Conservation (phyloP, 352 stramenopile species). For the Globisporangium ultimum region DNA sequence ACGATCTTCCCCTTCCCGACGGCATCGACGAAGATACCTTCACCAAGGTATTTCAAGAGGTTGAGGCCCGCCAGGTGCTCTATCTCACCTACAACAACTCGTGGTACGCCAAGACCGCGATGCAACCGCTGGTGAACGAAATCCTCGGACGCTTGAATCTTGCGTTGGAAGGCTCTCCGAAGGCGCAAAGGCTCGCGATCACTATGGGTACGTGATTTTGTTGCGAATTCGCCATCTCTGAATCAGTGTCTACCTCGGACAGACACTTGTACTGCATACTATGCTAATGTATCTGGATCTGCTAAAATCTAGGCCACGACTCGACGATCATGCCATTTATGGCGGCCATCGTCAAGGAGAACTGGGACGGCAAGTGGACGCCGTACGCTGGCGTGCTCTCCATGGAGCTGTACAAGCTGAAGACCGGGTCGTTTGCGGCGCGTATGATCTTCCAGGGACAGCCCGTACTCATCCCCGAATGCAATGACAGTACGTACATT, state of each 20-base stretch:
- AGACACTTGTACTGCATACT: too few species aligned
- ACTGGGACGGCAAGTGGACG: constrained; percentile 83
- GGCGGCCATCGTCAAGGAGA: constrained; percentile 58
- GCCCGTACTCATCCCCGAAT: constrained; percentile 65
- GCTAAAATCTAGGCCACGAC: constrained; percentile 48
- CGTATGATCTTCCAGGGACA: constrained; percentile 79
- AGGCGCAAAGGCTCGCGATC: constrained; percentile 60
- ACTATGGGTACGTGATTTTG: constrained; percentile 56
- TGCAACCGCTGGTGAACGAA: constrained; percentile 79
- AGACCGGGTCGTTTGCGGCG: constrained; percentile 42
- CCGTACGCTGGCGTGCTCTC: constrained; percentile 75
- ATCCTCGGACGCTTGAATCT: constrained; percentile 60
- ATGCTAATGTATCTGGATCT: not conserved
- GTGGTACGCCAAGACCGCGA: constrained; percentile 79
- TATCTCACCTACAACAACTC: constrained; percentile 77
- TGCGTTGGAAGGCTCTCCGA: constrained; percentile 30
- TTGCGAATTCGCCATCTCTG: not conserved
- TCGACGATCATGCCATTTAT: constrained; percentile 87
- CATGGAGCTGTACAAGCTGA: constrained; percentile 82
- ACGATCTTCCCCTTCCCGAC: constrained; percentile 55
- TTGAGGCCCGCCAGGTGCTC: constrained; percentile 59
- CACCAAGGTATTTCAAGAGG: constrained; percentile 70
- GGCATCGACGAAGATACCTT: constrained; percentile 74
- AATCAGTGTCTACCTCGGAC: not conserved
- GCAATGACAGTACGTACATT: constrained; percentile 54